These are phyloP conservation scores for Neonectria sp. DNA, from an alignment of 2,329 filamentous ascomycete genomes.

Conservation along the genomic window DNA sequence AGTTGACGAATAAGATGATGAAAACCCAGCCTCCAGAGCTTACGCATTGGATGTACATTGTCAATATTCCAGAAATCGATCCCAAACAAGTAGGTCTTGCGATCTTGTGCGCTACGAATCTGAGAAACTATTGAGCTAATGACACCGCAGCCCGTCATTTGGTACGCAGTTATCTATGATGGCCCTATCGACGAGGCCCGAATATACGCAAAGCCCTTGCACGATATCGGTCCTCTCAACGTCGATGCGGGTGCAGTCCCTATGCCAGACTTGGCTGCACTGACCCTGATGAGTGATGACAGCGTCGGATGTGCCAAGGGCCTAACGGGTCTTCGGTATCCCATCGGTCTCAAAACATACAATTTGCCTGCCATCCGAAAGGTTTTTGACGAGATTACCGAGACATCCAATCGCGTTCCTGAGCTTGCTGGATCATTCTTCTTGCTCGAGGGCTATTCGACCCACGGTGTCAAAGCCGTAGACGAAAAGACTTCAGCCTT, in stretches of 20 bases:
- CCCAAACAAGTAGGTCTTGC: neutral
- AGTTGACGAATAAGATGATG: slow-evolving; percentile 35
- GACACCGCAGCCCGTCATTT: slow-evolving; percentile 53
- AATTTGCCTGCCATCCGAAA: slow-evolving; percentile 45
- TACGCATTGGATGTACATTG: slow-evolving; percentile 36
- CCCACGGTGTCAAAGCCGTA: slow-evolving; percentile 25
- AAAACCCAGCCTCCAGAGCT: slow-evolving; percentile 34
- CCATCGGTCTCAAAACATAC: slow-evolving; percentile 59
- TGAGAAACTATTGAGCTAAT: neutral
- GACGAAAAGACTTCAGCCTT: slow-evolving; percentile 29
- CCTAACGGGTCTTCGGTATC: slow-evolving; percentile 57
- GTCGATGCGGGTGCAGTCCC: slow-evolving; percentile 49
- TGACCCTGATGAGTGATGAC: slow-evolving; percentile 56
- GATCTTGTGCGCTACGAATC: too few species aligned
- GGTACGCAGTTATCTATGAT: slow-evolving; percentile 58
- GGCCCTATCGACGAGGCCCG: slow-evolving; percentile 54
- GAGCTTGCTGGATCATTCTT: slow-evolving; percentile 55
- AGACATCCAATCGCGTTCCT: slow-evolving; percentile 31
- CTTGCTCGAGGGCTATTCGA: slow-evolving; percentile 68
- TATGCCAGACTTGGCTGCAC: slow-evolving; percentile 59
- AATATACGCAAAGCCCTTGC: slow-evolving; percentile 58
- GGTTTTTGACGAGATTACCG: slow-evolving; percentile 51
- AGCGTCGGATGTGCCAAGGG: slow-evolving; percentile 59
- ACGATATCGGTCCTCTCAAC: slow-evolving; percentile 55
- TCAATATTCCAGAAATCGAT: slow-evolving; percentile 38